Percentiles rank a stretch among this genome's conserved stretches.
These are phyloP conservation scores for Corylus heterophylla DNA, from an alignment of 306 rosid species.

Conservation along the genomic window DNA sequence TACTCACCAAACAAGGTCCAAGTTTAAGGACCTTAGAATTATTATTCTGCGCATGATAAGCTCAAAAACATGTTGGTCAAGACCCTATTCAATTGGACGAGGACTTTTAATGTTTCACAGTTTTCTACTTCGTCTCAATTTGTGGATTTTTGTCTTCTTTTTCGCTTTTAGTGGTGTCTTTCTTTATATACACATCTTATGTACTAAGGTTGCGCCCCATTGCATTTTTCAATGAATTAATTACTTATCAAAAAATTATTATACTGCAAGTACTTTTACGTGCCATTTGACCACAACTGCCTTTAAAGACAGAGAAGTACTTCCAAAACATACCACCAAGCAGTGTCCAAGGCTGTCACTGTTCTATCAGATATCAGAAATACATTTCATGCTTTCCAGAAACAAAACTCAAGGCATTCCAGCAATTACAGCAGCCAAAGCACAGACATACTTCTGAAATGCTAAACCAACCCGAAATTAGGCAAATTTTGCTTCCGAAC, in stretches of 20 bases:
- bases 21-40: not conserved
- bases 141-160: no score
- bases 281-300: not conserved
- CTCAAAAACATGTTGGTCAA: no score
- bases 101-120: no score
- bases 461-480: not conserved
- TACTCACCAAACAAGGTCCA: not conserved
- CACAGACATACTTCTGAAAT: not conserved
- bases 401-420: not conserved
- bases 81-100: no score
- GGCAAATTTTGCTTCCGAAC: not conserved
- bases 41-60: not conserved
- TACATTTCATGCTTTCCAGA: not conserved
- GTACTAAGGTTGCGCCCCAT: no score
- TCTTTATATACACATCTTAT: no score
- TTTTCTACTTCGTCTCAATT: no score
- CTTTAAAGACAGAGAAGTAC: not conserved
- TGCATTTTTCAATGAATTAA: no score
- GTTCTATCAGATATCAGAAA: not conserved
- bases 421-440: not conserved
- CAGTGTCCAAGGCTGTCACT: not conserved
- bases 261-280: not conserved
- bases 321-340: not conserved
- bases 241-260: not conserved
- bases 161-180: no score